Evolutionary conservation across 2,329 filamentous ascomycete species (phyloP).

Genomic region (Pezicula rhizophila): DNA sequence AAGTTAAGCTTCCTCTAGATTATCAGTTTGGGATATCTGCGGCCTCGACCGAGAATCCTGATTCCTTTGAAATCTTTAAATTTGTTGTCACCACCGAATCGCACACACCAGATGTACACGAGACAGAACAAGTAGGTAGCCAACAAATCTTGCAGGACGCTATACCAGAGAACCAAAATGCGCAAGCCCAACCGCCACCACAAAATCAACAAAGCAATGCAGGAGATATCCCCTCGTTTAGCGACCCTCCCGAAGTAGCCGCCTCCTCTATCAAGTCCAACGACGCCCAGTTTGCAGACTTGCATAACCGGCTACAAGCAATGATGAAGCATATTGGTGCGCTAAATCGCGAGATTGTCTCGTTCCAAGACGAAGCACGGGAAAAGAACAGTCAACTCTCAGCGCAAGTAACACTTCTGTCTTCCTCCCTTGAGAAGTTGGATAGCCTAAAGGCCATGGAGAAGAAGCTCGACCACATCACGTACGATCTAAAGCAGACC

Average conservation of each 20-base stretch:
- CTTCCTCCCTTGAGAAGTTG: conserved; percentile 33
- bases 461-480: conserved; percentile 44
- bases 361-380: conserved; percentile 45
- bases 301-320: conserved; percentile 76
- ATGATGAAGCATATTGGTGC: conserved; percentile 63
- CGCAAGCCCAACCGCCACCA: conserved; percentile 29
- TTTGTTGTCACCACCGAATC: conserved; percentile 63
- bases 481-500: conserved; percentile 53
- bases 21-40: conserved; percentile 86
- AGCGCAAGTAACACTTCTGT: conserved; percentile 10
- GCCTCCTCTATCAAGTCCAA: conserved; percentile 36
- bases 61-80: conserved; percentile 92
- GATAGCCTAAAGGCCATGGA: conserved; percentile 40
- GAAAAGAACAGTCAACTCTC: conserved; percentile 7
- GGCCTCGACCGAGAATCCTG: conserved; percentile 81
- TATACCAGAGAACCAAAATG: conserved; percentile 26
- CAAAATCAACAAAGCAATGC: conserved; percentile 16
- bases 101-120: conserved; percentile 24
- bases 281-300: conserved; percentile 68
- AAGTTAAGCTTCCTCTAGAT: conserved; percentile 70
- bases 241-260: conserved; percentile 28
- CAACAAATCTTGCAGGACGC: conserved; percentile 6
- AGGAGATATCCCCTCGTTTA: conserved; percentile 42
- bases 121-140: conserved; percentile 14
- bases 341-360: conserved; percentile 52